Conservation (phyloP, 108 stramenopile genomes). For the Fistulifera pelliculosa region DNA sequence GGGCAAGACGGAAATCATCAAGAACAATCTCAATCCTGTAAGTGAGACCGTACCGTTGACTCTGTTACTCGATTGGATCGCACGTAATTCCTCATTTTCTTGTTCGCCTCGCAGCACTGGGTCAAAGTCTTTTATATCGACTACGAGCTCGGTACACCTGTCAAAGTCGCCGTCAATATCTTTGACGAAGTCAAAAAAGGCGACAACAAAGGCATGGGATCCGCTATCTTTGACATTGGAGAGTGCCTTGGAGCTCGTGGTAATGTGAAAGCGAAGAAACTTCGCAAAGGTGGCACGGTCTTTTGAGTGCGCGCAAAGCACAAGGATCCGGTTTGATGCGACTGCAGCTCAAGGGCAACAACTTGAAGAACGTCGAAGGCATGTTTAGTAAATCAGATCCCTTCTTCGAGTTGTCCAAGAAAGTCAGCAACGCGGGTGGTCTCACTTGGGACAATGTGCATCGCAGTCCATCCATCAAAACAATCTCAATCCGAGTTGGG, state of each 20-base stretch:
- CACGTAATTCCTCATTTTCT: too few species aligned
- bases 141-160: slow-evolving; percentile 56
- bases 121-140: slow-evolving; percentile 49
- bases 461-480: slow-evolving; percentile 21
- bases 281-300: slow-evolving; percentile 37
- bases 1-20: slow-evolving; percentile 71
- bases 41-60: too few species aligned
- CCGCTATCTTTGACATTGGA: slow-evolving; percentile 61
- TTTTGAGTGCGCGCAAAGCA: slow-evolving; percentile 18
- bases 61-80: too few species aligned
- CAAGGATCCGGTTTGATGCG: slow-evolving; percentile 30
- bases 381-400: slow-evolving; percentile 74
- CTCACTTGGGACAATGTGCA: slow-evolving; percentile 40
- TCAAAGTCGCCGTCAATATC: slow-evolving; percentile 32
- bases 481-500: slow-evolving; percentile 50
- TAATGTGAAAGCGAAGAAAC: slow-evolving; percentile 48
- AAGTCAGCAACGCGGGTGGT: slow-evolving; percentile 39
- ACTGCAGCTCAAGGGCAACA: slow-evolving; percentile 38
- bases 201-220: slow-evolving; percentile 47
- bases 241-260: slow-evolving; percentile 63
- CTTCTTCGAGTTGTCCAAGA: slow-evolving; percentile 48
- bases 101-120: slow-evolving; percentile 28
- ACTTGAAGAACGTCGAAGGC: slow-evolving; percentile 76
- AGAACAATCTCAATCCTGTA: slow-evolving; percentile 47
- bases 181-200: slow-evolving; percentile 42